Evolutionary conservation across 1,284 basidiomycete species (phyloP).

Genomic region (Omphalotus olearius): DNA sequence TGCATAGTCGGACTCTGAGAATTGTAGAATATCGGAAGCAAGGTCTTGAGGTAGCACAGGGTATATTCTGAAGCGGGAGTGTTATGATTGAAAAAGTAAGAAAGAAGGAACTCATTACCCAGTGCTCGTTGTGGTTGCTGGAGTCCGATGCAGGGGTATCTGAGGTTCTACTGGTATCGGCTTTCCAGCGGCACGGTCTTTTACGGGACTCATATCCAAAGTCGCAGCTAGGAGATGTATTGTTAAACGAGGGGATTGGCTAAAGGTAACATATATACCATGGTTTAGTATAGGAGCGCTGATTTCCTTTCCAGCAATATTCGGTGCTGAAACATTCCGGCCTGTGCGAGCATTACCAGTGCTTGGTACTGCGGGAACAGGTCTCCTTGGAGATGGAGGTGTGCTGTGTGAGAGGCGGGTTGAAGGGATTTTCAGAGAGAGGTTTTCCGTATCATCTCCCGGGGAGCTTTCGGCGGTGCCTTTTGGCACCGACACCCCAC

Average conservation of each 20-base stretch:
- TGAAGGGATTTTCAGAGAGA: slow-evolving; percentile 16
- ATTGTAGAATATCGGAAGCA: slow-evolving; percentile 78
- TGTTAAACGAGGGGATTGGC: slow-evolving; percentile 11
- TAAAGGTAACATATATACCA: slow-evolving; percentile 33
- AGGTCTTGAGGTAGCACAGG: slow-evolving; percentile 74
- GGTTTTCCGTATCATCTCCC: slow-evolving; percentile 4
- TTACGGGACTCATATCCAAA: slow-evolving; percentile 66
- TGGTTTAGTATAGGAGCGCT: slow-evolving; percentile 62
- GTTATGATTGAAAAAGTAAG: not conserved
- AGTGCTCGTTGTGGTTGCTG: slow-evolving; percentile 49
- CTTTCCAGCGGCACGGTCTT: slow-evolving; percentile 53
- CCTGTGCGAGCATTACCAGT: slow-evolving; percentile 25
- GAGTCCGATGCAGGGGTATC: slow-evolving; percentile 25
- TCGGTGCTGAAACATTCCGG: slow-evolving; percentile 34
- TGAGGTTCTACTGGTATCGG: slow-evolving; percentile 62
- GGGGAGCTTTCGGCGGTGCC: slow-evolving; percentile 19
- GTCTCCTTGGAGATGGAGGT: slow-evolving; percentile 39
- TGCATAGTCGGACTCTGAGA: slow-evolving; percentile 81
- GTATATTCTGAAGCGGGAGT: slow-evolving; percentile 42
- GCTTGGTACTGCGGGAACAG: slow-evolving; percentile 32
- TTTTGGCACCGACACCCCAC: slow-evolving; percentile 19
- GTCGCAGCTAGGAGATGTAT: slow-evolving; percentile 52
- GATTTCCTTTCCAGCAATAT: slow-evolving; percentile 57
- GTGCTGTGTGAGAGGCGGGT: slow-evolving; percentile 26
- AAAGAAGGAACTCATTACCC: slow-evolving; percentile 41